phyloP scores from a whole-genome alignment of 192 early-diverging fungal genomes.

The Endogone sp. region DNA sequence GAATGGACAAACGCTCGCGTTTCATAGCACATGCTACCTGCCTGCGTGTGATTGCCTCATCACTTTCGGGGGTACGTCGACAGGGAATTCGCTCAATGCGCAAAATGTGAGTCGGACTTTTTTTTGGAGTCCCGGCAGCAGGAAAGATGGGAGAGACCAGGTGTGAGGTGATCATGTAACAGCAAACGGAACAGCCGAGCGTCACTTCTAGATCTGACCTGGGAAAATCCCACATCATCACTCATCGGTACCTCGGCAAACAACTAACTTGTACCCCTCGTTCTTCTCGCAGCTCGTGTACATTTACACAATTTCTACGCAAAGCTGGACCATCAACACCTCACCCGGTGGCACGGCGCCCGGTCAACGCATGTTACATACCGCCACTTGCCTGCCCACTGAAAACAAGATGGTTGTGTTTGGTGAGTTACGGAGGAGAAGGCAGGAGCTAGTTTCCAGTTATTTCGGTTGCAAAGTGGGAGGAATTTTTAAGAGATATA shows the following conservation, averaged over 20 bases:
- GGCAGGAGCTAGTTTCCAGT: too few species aligned
- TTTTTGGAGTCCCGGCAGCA: too few species aligned
- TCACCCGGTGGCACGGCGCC: constrained; percentile 33
- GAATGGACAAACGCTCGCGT: constrained; percentile 23
- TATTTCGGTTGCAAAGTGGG: too few species aligned
- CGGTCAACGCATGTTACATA: constrained; percentile 54
- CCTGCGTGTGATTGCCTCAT: constrained; percentile 44
- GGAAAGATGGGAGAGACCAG: background rate
- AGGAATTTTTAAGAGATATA: too few species aligned
- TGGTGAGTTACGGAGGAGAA: too few species aligned
- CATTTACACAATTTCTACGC: background rate
- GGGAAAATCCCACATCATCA: too few species aligned
- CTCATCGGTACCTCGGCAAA: too few species aligned
- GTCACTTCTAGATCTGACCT: too few species aligned
- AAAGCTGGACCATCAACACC: constrained; percentile 27
- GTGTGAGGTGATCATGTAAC: background rate
- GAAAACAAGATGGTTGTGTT: constrained; percentile 67
- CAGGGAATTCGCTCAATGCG: constrained; percentile 40
- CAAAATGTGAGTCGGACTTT: constrained; percentile 24
- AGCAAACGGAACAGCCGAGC: background rate
- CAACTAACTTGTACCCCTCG: background rate
- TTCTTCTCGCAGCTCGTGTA: background rate
- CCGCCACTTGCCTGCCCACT: constrained; percentile 51
- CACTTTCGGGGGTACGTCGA: constrained; percentile 62
- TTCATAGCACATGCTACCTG: constrained; percentile 30